A percentile compares a stretch with the other conserved stretches of the same genome.
Evolutionary conservation across 495 filamentous ascomycete species (phyloP).

Genomic region (Xylaria nigripes): DNA sequence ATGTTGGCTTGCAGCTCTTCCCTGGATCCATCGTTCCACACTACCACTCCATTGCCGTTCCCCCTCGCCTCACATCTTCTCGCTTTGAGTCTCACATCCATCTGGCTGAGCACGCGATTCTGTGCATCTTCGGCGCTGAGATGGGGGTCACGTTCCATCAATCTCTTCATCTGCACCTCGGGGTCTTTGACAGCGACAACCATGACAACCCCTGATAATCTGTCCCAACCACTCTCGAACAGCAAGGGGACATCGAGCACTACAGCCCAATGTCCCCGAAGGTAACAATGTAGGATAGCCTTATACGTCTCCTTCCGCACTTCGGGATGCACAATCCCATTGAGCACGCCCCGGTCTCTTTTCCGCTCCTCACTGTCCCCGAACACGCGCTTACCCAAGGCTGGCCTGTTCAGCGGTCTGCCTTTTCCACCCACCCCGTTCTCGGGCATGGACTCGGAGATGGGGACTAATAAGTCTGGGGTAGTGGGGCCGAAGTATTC

Average conservation of each 20-base stretch:
- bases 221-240: slow-evolving; percentile 77
- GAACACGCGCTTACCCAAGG: slow-evolving; percentile 78
- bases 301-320: slow-evolving; percentile 71
- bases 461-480: slow-evolving; percentile 68
- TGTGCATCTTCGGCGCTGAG: slow-evolving; percentile 70
- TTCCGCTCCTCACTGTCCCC: slow-evolving; percentile 56
- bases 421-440: slow-evolving; percentile 43
- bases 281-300: slow-evolving; percentile 53
- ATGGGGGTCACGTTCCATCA: slow-evolving; percentile 63
- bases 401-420: slow-evolving; percentile 72
- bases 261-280: slow-evolving; percentile 71
- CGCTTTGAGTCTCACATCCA: slow-evolving; percentile 75
- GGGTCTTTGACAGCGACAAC: slow-evolving; percentile 76
- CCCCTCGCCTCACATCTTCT: slow-evolving; percentile 57
- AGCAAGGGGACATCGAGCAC: slow-evolving; percentile 90
- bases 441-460: slow-evolving; percentile 33
- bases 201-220: slow-evolving; percentile 67
- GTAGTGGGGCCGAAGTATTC: slow-evolving; percentile 69
- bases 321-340: slow-evolving; percentile 85
- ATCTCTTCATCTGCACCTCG: slow-evolving; percentile 65
- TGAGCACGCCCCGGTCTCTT: slow-evolving; percentile 63
- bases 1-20: slow-evolving; percentile 60
- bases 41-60: slow-evolving; percentile 56
- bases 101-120: slow-evolving; percentile 76
- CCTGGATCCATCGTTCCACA: slow-evolving; percentile 76